These are phyloP conservation scores for Reticulascus tulasneorum DNA, from an alignment of 2,329 filamentous ascomycete species.

Conservation along the genomic window DNA sequence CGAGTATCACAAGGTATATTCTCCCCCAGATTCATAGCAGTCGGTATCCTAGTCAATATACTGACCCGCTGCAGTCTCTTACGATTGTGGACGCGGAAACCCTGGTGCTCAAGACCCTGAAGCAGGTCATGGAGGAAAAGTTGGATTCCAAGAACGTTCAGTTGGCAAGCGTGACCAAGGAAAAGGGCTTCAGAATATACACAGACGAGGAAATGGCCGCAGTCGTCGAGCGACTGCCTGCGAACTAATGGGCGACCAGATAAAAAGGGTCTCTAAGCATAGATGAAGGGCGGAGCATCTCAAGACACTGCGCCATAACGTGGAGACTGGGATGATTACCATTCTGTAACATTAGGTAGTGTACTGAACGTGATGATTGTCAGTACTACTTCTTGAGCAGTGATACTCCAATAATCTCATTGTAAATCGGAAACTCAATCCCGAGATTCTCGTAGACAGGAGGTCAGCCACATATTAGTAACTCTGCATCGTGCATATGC, in stretches of 20 bases:
- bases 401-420: too few species aligned
- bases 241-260: constrained; percentile 43
- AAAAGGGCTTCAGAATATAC: constrained; percentile 98
- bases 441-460: too few species aligned
- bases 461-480: too few species aligned
- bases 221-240: constrained; percentile 78
- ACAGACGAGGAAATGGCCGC: constrained; percentile 94
- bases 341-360: constrained; percentile 11
- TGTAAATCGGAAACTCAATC: too few species aligned
- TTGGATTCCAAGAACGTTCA: constrained; percentile 98
- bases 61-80: constrained; percentile 57
- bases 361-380: constrained; percentile 13
- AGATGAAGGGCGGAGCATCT: not conserved
- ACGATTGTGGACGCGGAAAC: constrained; percentile 92
- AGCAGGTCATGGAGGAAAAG: constrained; percentile 99
- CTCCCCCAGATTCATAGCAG: not conserved
- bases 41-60: not conserved
- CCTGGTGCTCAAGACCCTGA: constrained; percentile 92
- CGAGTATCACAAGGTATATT: constrained; percentile 85
- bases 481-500: too few species aligned
- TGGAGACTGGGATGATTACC: constrained; percentile 7
- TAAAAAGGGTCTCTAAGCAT: too few species aligned
- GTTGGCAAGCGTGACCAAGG: constrained; percentile 94
- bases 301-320: too few species aligned
- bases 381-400: too few species aligned